Evolutionary conservation across 2,329 filamentous ascomycete species (phyloP).

Genomic region (Bipolaris bicolor): DNA sequence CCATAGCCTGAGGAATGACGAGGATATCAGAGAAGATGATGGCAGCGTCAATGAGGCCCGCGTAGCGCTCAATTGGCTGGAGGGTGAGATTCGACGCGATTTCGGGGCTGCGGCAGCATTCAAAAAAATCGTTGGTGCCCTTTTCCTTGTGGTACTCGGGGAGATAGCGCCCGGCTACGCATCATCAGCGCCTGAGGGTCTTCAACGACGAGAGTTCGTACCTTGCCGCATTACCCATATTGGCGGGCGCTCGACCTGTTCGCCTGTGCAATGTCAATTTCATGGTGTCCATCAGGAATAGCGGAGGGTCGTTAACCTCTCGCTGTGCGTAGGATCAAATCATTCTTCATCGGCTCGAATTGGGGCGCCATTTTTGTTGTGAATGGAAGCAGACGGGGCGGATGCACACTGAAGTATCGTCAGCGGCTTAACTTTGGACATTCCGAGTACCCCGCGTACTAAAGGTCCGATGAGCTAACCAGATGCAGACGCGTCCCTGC

Average conservation of each 20-base stretch:
- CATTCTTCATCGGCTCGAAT: constrained; percentile 89
- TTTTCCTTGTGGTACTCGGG: constrained; percentile 98
- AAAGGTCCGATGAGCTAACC: constrained; percentile 22
- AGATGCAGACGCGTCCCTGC: constrained; percentile 29
- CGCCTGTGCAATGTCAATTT: constrained; percentile 61
- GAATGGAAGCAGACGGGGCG: constrained; percentile 1
- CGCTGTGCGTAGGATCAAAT: constrained; percentile 87
- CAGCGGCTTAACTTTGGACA: constrained; percentile 20
- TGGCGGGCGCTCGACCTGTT: constrained; percentile 89
- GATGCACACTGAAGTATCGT: constrained; percentile 15
- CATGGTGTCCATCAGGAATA: not conserved
- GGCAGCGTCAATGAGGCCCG: constrained; percentile 88
- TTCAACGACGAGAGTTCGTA: constrained; percentile 47
- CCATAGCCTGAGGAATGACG: constrained; percentile 96
- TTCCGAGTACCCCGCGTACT: constrained; percentile 35
- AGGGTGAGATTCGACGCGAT: constrained; percentile 92
- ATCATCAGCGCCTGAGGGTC: constrained; percentile 18
- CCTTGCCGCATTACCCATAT: constrained; percentile 99
- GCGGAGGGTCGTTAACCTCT: constrained; percentile 66
- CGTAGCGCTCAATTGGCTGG: constrained; percentile 91
- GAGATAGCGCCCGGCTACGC: constrained; percentile 87
- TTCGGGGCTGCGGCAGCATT: constrained; percentile 92
- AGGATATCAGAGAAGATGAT: constrained; percentile 99
- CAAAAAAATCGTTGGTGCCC: constrained; percentile 90
- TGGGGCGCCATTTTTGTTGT: constrained; percentile 65